Conservation (phyloP, 371 early-diverging fungal species). For the Mucor piriformis region DNA sequence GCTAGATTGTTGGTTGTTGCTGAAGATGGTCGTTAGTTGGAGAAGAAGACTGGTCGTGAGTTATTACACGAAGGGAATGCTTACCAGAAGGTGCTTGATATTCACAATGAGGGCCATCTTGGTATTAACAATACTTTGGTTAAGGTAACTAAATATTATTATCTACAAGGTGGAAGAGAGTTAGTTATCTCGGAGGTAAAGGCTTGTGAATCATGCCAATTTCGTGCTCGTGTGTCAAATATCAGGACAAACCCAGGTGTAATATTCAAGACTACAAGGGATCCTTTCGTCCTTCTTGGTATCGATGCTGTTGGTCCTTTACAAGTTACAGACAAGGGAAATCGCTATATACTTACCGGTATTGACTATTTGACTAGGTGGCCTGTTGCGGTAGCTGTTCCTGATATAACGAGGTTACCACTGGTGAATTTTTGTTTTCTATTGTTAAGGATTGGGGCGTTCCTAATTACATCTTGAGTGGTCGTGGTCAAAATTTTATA, state of each 20-base stretch:
- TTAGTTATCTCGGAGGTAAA: constrained; percentile 26
- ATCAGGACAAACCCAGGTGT: not conserved
- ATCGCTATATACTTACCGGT: constrained; percentile 27
- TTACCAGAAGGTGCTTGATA: not conserved
- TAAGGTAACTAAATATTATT: constrained; percentile 5
- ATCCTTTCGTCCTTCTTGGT: constrained; percentile 21
- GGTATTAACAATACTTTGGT: not conserved
- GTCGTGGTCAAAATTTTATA: constrained; percentile 30
- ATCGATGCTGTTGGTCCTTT: constrained; percentile 31
- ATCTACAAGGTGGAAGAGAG: constrained; percentile 11
- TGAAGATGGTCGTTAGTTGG: not conserved
- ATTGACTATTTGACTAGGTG: constrained; percentile 28
- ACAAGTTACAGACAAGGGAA: not conserved
- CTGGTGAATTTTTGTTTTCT: constrained; percentile 15
- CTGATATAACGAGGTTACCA: constrained; percentile 22
- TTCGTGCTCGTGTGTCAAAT: not conserved
- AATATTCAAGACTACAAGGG: not conserved
- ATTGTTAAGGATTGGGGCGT: constrained; percentile 22
- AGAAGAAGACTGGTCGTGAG: not conserved
- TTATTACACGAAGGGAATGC: constrained; percentile 16
- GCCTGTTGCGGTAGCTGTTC: constrained; percentile 26
- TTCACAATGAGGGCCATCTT: constrained; percentile 26
- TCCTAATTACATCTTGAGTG: constrained; percentile 10
- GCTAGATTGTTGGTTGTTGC: not conserved
- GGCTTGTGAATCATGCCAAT: constrained; percentile 15